Evolutionary conservation across 2,329 filamentous ascomycete species (phyloP), one percentile per base, ranked within the genome.

Genomic region (Atkinsonella texensis): DNA sequence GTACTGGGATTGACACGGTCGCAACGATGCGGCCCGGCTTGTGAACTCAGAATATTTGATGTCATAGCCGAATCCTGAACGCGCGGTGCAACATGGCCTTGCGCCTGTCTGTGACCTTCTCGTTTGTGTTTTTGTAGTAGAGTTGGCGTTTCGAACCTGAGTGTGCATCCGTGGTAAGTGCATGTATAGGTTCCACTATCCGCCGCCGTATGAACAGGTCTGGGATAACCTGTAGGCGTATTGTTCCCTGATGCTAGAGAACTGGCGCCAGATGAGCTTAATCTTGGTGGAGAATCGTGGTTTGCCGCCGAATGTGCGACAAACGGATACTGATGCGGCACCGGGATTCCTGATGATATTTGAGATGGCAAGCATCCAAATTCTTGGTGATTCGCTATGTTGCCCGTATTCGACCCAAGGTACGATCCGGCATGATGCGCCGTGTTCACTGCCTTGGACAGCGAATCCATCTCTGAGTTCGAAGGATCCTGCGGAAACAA

Each of bases 111-210:
- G 65, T 98, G 93, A 5, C 84, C 87, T 64, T 98, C 93, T 23
- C 90, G 83, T 74, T 96, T 96, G 73, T 98, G 93, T 70, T 93
- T 93, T 66, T 97, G 90, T 3, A 98, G 76, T 58, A 90, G 82
- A 9, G 82, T 77, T 4, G 89, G 89, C 1, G 89, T 89, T 59
- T 95, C 88, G 63, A 98, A 98, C 50, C 93, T 85, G 58, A 85
- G 74, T 0, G 83, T 84, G 64, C 93, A 97, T 11, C 89, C 89
- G 62, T 95, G 89, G 61, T 95, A 95, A 1, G 90, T 96, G 68
- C 93, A 98, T 1, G 90, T 95, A 70, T 96, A 98, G 0, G 90
- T 95, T 12, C 91, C 91, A 18, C 83, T 79, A 58, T 95, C 87
- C 0, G 89, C 86, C 15, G 74, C 74, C 2, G 84, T 82, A 41